Evolutionary conservation across 1,284 basidiomycete genomes (phyloP), one percentile per base, ranked within the genome.

Genomic region (Ustilago vetiveriae): DNA sequence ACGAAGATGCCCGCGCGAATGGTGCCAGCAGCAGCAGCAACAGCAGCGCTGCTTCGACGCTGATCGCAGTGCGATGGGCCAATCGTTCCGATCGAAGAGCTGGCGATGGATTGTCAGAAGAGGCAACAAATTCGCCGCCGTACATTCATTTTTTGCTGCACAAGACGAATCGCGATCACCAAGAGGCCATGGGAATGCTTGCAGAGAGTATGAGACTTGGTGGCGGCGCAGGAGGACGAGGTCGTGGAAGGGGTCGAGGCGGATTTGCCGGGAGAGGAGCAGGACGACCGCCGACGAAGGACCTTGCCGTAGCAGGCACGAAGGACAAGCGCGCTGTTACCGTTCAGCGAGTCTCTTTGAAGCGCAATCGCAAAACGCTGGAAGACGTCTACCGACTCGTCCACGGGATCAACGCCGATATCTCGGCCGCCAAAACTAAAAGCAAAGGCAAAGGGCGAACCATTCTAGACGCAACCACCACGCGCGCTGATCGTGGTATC

Each of bases 291-390:
- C 55, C 56, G 10, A 70, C 67, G 4, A 74, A 71, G 41, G 92
- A 95, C 73, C 85, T 98, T 4, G 88, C 89, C 16, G 90, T 95
- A 13, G 92, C 94, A 6, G 96, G 96, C 0, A 99, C 96, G 3
- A 99, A 99, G 82, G 96, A 99, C 84, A 98, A 98, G 82, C 90
- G 96, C 37, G 95, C 92, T 0, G 92, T 98, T 6, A 98, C 95
- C 0, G 89, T 92, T 1, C 96, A 99, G 82, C 88, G 92, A 0
- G 92, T 98, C 11, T 90, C 92, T 7, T 82, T 98, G 14, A 88
- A 89, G 56, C 86, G 96, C 14, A 88, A 89, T 17, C 87, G 87
- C 49, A 90, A 90, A 82, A 91, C 88, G 0, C 86, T 94, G 1
- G 89, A 91, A 60, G 88, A 93, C 46, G 87, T 98, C 2, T 84